Conservation (phyloP, 768 basidiomycete genomes). For the Mycena leptocephala region DNA sequence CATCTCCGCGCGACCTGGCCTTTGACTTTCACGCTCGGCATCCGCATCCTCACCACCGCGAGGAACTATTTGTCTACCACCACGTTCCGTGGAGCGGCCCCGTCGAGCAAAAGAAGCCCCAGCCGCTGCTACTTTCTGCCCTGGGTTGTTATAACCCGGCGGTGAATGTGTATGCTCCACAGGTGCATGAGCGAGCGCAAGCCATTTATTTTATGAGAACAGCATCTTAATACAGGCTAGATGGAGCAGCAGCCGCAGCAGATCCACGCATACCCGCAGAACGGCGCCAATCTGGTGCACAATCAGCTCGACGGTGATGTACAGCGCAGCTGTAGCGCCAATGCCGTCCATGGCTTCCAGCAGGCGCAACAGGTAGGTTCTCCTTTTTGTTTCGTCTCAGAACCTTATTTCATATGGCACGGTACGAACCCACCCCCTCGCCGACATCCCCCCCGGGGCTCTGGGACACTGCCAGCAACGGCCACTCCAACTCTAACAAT, state of each 20-base stretch:
- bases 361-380: slow-evolving; percentile 10
- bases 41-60: no score
- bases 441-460: slow-evolving; percentile 21
- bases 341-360: slow-evolving; percentile 15
- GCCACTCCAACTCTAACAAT: no score
- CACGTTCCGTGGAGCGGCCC: background rate
- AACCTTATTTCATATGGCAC: background rate
- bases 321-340: slow-evolving; percentile 30
- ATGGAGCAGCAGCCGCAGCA: slow-evolving; percentile 16
- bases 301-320: slow-evolving; percentile 3
- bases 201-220: no score
- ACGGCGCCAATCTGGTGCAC: no score
- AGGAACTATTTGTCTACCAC: background rate
- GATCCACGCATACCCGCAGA: background rate
- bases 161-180: background rate
- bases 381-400: background rate
- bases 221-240: no score
- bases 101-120: background rate
- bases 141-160: no score
- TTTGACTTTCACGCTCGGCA: no score
- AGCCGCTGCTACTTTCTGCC: no score
- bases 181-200: no score
- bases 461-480: no score
- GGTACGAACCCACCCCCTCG: slow-evolving; percentile 26
- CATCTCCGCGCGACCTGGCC: no score